Evolutionary conservation across 2,329 filamentous ascomycete genomes (phyloP), one percentile per base, ranked within the genome.

Genomic region (Cryphonectria carpinicola): DNA sequence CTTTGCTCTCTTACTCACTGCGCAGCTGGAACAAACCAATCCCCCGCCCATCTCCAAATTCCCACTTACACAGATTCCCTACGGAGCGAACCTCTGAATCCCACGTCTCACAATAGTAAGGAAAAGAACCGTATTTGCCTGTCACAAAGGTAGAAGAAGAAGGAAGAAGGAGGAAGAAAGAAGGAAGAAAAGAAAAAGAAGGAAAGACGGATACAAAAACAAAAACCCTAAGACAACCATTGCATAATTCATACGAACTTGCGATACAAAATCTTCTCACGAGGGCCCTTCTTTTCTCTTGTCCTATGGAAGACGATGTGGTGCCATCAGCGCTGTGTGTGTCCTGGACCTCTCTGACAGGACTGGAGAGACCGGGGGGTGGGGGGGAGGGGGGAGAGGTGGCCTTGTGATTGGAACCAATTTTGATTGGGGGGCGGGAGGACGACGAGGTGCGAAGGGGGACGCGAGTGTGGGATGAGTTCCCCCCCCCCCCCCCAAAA

Each of bases 81-180:
- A 7, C 7, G 46, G 46, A 49, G 46, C 7, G 19, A 49, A 7
- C 19, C 19, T 49, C 13, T 13, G 61, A 32, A n/a, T 54, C 22
- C 32, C 28, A n/a, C 39, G 4, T n/a, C 19, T 49, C 17, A n/a
- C 46, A 49, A 49, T 49, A 22, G 52, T n/a, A n/a, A 25, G 35
- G 25, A 10, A 52, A 14, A 68, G 22, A 25, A 60, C 19, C 28
- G 58, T 41, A 68, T 72, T 72, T 72, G 67, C 65, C 60, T 65
- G 52, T 67, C 65, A 70, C 67, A 62, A 61, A 63, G 6, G 32
- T 32, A 32, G 32, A 32, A n/a, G 10, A 13, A 39, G 37, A 39
- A 39, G 37, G 37, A 11, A 39, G 11, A 39, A 7, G 10, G n/a
- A 49, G 22, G 4, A 8, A 4, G 4, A 49, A 11, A 7, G 10